Evolutionary conservation across 2,329 filamentous ascomycete species (phyloP).

Genomic region (Chaetomium olivaceum): DNA sequence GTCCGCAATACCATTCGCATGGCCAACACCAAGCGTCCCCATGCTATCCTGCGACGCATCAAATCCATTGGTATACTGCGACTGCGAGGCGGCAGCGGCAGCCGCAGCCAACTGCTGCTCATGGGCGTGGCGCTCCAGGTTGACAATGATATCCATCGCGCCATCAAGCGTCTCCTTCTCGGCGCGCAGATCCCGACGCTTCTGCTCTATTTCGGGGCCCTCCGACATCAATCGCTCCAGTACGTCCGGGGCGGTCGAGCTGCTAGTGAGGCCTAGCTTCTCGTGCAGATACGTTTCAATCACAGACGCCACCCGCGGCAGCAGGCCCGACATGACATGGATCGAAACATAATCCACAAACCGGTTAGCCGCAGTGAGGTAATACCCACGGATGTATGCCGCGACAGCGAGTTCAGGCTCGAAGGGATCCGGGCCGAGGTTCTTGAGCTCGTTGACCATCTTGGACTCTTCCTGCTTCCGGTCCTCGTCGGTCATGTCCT

Average conservation of each 20-base stretch:
- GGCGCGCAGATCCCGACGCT: conserved; percentile 24
- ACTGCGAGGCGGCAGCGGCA: conserved; percentile 4
- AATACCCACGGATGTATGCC: conserved; percentile 66
- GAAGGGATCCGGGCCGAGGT: conserved; percentile 60
- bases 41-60: conserved; percentile 22
- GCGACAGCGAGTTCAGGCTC: conserved; percentile 61
- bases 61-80: conserved; percentile 13
- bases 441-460: conserved; percentile 45
- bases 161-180: conserved; percentile 31
- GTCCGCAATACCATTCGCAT: neutral
- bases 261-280: conserved; percentile 45
- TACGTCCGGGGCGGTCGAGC: conserved; percentile 24
- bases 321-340: conserved; percentile 50
- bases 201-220: conserved; percentile 29
- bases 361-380: conserved; percentile 63
- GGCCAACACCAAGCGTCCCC: neutral
- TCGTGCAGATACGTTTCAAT: conserved; percentile 48
- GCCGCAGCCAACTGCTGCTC: conserved; percentile 17
- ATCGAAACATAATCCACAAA: conserved; percentile 60
- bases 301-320: conserved; percentile 46
- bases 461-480: conserved; percentile 46
- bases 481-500: conserved; percentile 52
- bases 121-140: conserved; percentile 27
- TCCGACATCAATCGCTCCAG: conserved; percentile 31
- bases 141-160: conserved; percentile 36